Evolutionary conservation across 768 basidiomycete genomes (phyloP), one percentile per base, ranked within the genome.

Genomic region (Mycena vulgaris): DNA sequence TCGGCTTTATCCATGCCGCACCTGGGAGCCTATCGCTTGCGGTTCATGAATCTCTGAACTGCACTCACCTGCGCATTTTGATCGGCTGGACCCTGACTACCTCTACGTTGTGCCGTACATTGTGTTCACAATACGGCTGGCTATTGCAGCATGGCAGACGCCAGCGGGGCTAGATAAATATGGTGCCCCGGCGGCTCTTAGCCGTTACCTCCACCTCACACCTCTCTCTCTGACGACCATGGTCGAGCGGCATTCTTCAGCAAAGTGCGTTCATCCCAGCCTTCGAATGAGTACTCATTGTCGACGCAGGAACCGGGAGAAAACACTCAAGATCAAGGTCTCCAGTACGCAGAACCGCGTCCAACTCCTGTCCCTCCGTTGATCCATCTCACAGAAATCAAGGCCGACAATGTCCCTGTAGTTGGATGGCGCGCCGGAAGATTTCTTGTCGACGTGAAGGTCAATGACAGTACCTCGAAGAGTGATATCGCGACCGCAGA

Each of bases 271-370:
- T 6, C 35, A 37, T 37, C 35, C 35, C 35, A n/a, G n/a, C n/a
- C n/a, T n/a, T n/a, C n/a, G n/a, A n/a, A n/a, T n/a, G n/a, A n/a
- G n/a, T n/a, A 16, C 31, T 33, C 14, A 31, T 33, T n/a, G 52
- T 9, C 8, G 8, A 33, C 31, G 30, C 5, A 58, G 56, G 5
- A 35, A 17, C 39, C 11, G 25, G 56, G 8, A 23, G 8, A 55
- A 17, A 17, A 53, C 25, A 11, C 39, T 60, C n/a, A 68, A 56
- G 52, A 42, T 68, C 58, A 52, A 40, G 21, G 16, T 68, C 21
- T 61, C 51, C 5, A 48, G 66, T 55, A 62, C 10, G 59, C 42
- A 6, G 14, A 17, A 33, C 23, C 17, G 14, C 17, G 21, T 33
- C 40, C 48, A 3, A 25, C 16, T 4, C 10, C 25, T 23, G 28